phyloP scores from a whole-genome alignment of 179 eudicot genomes.

The Silene vulgaris region DNA sequence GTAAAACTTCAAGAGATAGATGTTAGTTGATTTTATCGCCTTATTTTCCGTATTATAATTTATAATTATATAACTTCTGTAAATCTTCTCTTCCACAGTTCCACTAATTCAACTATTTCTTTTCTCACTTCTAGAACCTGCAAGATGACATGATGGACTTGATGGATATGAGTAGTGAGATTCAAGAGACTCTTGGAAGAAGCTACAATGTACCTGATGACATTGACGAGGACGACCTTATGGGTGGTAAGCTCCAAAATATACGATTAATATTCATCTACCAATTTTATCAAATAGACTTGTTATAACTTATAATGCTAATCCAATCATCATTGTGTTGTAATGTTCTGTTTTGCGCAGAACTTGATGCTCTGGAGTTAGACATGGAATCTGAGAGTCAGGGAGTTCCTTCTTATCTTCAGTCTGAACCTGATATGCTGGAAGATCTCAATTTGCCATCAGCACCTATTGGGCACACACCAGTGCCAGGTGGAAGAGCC shows the following conservation, averaged over 20 bases:
- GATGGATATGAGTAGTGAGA: conserved; percentile 93
- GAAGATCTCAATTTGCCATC: conserved; percentile 82
- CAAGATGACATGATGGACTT: conserved; percentile 99
- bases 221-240: conserved; percentile 89
- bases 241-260: conserved; percentile 64
- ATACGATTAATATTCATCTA: neutral
- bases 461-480: conserved; percentile 67
- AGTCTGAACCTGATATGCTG: conserved; percentile 71
- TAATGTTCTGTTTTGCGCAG: conserved; percentile 32
- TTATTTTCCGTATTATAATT: neutral
- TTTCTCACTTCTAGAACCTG: conserved; percentile 50
- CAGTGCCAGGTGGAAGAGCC: conserved; percentile 54
- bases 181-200: conserved; percentile 94
- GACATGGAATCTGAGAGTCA: conserved; percentile 88
- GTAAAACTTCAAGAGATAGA: conserved; percentile 89
- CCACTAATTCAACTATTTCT: neutral
- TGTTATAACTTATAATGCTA: neutral
- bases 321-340: neutral
- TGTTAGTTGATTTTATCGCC: conserved; percentile 38
- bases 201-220: conserved; percentile 92
- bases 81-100: neutral
- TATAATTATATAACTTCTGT: neutral
- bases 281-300: neutral
- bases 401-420: conserved; percentile 96
- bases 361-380: conserved; percentile 87